Percentiles rank a stretch among this genome's conserved stretches.
Conservation (phyloP, 495 filamentous ascomycete species). For the Xylaria scruposa region DNA sequence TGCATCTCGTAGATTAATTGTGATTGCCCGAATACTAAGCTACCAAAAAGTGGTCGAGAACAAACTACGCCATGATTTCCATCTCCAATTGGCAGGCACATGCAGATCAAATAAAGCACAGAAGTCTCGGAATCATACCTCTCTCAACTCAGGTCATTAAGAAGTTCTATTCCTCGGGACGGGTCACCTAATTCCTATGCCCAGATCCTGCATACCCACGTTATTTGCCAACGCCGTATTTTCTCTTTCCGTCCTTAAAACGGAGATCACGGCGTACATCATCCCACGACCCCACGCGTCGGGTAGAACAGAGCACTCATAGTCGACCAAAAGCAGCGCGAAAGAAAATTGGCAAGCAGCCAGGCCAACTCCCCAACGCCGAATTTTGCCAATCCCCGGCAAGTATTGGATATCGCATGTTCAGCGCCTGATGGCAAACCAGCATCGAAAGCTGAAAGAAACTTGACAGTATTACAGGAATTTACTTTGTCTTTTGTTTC, state of each 20-base stretch:
- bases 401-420: not conserved
- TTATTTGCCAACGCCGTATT: not conserved
- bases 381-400: conserved; percentile 10
- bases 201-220: not conserved
- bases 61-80: not conserved
- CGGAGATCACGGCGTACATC: not conserved
- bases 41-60: not conserved
- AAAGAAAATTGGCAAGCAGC: not conserved
- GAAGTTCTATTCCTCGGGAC: not conserved
- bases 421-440: conserved; percentile 6
- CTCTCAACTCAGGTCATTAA: not conserved
- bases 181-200: not conserved
- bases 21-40: not conserved
- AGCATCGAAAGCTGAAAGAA: not conserved
- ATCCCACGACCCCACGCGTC: not conserved
- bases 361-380: conserved; percentile 16
- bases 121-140: not conserved
- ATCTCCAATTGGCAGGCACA: not conserved
- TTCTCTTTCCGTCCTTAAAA: not conserved
- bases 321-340: not conserved
- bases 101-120: not conserved
- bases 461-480: not conserved
- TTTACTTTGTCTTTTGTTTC: conserved; percentile 51
- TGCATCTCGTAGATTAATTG: not conserved
- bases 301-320: not conserved